Evolutionary conservation across 2,329 filamentous ascomycete genomes (phyloP), one percentile per base, ranked within the genome.

Genomic region (Trichoderma semiorbis): DNA sequence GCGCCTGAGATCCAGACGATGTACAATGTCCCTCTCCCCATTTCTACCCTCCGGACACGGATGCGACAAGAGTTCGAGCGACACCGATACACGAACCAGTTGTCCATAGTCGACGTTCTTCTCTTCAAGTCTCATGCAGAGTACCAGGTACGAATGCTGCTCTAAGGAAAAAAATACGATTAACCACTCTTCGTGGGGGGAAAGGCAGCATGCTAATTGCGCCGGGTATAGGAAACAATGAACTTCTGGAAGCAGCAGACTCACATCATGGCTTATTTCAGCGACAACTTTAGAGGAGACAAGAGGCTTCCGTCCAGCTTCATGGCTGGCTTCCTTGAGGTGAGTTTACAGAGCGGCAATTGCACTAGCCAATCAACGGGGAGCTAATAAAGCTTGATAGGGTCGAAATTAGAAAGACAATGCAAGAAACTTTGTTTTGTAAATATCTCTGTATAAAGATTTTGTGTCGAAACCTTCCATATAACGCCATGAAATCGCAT

Each of bases 201-300:
- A 39, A 28, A 43, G 39, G 21, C 24, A 3, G 53, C 39, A 61
- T 70, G 72, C 61, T 47, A 64, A 69, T 77, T 30, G 14, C 18
- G 28, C 39, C 28, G 28, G 43, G 28, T 18, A 32, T 50, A 98
- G 95, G 96, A 99, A 88, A 99, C 93, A 69, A 90, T 99, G 87
- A 99, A 99, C 86, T 99, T 93, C 88, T 99, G 96, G 96, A 97
- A 98, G 85, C 96, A 99, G 84, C 88, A 95, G 74, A 93, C 93
- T 75, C 96, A 99, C 82, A 89, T 99, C 77, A 94, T 99, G 89
- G 94, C 96, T 78, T 99, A 97, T 84, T 99, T 98, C 88, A 91
- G 95, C 80, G 88, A 98, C 83, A 89, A 87, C 82, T 89, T 89
- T 80, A 84, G 93, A 90, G 86, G 93, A 90, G 82, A 92, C 86